Evolutionary conservation across 2,329 filamentous ascomycete genomes (phyloP).

Genomic region (Aspergillus glaucus): DNA sequence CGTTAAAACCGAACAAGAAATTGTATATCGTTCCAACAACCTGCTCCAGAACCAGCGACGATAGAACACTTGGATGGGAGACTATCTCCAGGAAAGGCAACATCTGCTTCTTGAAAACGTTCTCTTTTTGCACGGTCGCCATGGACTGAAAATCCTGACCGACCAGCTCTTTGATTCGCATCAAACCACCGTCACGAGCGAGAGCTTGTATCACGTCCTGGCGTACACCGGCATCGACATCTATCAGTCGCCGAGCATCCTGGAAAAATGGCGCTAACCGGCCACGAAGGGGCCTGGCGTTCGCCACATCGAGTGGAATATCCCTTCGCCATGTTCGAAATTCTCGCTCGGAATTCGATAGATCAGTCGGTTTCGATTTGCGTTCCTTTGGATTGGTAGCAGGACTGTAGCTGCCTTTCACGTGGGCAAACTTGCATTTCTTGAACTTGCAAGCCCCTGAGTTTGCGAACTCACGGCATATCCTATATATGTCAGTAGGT

Average conservation of each 20-base stretch:
- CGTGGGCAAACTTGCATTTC: conserved; percentile 10
- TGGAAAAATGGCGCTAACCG: conserved; percentile 17
- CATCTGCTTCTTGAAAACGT: conserved; percentile 14
- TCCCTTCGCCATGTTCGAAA: conserved; percentile 4
- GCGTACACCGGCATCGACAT: conserved; percentile 12
- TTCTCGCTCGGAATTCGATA: neutral
- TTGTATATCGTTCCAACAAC: conserved; percentile 40
- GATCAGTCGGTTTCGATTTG: neutral
- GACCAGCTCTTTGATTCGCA: conserved; percentile 22
- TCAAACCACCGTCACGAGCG: conserved; percentile 23
- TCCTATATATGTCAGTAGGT: neutral
- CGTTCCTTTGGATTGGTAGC: neutral
- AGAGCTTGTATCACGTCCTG: conserved; percentile 26
- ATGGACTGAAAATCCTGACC: conserved; percentile 11
- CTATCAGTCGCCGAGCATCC: conserved; percentile 17
- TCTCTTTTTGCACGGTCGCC: neutral
- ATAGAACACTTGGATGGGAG: conserved; percentile 35
- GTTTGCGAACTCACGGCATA: conserved; percentile 8
- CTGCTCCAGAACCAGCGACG: conserved; percentile 38
- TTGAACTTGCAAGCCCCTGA: conserved; percentile 5
- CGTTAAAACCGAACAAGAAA: conserved; percentile 33
- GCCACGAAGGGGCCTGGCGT: neutral
- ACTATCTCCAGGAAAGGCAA: conserved; percentile 39
- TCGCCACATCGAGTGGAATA: neutral
- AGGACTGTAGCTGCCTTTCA: neutral